Evolutionary conservation across 2,329 filamentous ascomycete genomes (phyloP), one percentile per base, ranked within the genome.

Genomic region (Claviceps maximensis): DNA sequence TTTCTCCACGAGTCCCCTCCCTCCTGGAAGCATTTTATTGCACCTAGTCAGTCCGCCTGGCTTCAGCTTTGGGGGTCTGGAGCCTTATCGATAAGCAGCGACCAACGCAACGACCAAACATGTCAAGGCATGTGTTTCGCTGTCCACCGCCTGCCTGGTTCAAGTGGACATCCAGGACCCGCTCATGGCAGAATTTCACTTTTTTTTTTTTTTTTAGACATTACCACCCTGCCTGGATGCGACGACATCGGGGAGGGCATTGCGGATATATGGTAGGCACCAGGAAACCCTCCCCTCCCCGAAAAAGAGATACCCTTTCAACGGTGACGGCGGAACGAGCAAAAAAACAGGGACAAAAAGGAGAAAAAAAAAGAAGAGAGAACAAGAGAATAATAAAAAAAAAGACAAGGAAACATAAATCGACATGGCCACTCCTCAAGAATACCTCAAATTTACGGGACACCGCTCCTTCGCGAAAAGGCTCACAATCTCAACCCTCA

Each of bases 401-500:
- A 46, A 27, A 29, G 19, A n/a, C 13, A 46, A 7, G 12, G n/a
- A 29, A 3, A 46, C 5, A 17, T 29, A 8, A 19, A 38, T 12
- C 46, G 31, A 23, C 40, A 59, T 58, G 74, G 69, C 73, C 56
- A 68, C 65, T 55, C 63, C 71, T 59, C 69, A 75, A 56, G 76
- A 80, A 54, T 81, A 75, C 62, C 67, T 95, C 54, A 82, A 83
- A 60, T 90, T 98, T 67, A 91, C 87, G 50, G 84, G 87, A 61
- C 89, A 95, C 68, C 83, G 85, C 61, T 82, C 86, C 60, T 84
- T 98, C 56, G 77, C 87, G 38, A 83, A 89, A 61, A 87, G 93
- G 51, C 83, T 98, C 46, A 80, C 95, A 46, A 83, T 98, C 52
- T 83, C 93, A 21, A 97, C 93, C 2, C 81, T 98, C 56, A 95